A percentile compares a stretch with the other conserved stretches of the same genome.
These are phyloP conservation scores for Barbarea vulgaris DNA, from an alignment of 345 rosid species.

Conservation along the genomic window DNA sequence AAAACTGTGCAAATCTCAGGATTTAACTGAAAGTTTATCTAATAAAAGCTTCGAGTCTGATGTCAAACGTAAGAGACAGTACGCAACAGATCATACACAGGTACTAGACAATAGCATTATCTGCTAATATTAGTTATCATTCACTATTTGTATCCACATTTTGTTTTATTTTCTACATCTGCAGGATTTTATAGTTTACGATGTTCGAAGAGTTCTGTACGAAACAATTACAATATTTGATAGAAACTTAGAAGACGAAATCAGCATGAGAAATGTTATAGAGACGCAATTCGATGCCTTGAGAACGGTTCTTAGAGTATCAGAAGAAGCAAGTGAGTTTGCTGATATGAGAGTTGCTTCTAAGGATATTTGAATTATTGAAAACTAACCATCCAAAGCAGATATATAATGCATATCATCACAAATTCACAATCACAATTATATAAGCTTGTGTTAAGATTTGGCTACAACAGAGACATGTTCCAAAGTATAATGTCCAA, in stretches of 20 bases:
- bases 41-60: conserved; percentile 24
- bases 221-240: conserved; percentile 47
- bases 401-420: too few species aligned
- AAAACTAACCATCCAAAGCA: too few species aligned
- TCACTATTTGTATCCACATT: background rate
- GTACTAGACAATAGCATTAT: conserved; percentile 33
- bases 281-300: conserved; percentile 49
- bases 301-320: conserved; percentile 45
- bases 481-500: conserved; percentile 75
- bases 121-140: background rate
- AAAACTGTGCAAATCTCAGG: conserved; percentile 41
- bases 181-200: conserved; percentile 68
- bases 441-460: conserved; percentile 12
- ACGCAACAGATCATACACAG: conserved; percentile 81
- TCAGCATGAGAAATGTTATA: conserved; percentile 50
- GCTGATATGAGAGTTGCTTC: conserved; percentile 47
- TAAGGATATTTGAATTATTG: too few species aligned
- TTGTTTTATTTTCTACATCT: background rate
- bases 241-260: conserved; percentile 42
- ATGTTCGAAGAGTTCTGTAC: conserved; percentile 56
- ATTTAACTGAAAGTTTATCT: conserved; percentile 30
- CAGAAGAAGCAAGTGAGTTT: conserved; percentile 45
- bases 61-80: conserved; percentile 46
- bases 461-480: conserved; percentile 35
- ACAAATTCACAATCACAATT: too few species aligned